phyloP scores from a whole-genome alignment of 2,329 filamentous ascomycete genomes.

The Epichloe brachyelytri region DNA sequence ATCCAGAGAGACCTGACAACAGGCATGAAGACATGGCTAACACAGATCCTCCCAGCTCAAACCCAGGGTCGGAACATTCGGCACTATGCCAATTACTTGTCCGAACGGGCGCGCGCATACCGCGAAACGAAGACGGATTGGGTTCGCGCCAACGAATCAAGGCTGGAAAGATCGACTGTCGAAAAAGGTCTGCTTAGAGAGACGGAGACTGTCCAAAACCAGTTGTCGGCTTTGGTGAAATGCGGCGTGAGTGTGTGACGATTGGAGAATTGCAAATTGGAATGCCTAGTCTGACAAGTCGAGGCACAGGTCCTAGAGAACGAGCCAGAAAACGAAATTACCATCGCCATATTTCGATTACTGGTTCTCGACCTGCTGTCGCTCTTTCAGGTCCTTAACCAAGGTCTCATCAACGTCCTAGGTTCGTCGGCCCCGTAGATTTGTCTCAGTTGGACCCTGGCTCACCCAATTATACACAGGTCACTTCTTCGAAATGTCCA shows the following conservation, averaged over 20 bases:
- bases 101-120: conserved; percentile 69
- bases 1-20: not conserved
- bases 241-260: conserved; percentile 58
- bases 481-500: conserved; percentile 97
- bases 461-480: conserved; percentile 37
- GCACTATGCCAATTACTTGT: conserved; percentile 78
- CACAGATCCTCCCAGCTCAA: conserved; percentile 49
- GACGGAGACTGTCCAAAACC: conserved; percentile 79
- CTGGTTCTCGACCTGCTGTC: conserved; percentile 81
- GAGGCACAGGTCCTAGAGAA: conserved; percentile 58
- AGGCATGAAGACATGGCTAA: not conserved
- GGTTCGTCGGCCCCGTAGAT: conserved; percentile 40
- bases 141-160: conserved; percentile 69
- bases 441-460: conserved; percentile 5
- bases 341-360: conserved; percentile 81
- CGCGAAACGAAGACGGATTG: conserved; percentile 80
- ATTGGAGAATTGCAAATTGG: not conserved
- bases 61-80: conserved; percentile 91
- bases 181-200: conserved; percentile 88
- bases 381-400: conserved; percentile 89
- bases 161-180: conserved; percentile 73
- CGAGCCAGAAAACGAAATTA: conserved; percentile 93
- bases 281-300: not conserved
- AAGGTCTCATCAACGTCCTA: conserved; percentile 92
- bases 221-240: conserved; percentile 72